Conservation (phyloP, 345 rosid species). For the Fremontodendron californicum region DNA sequence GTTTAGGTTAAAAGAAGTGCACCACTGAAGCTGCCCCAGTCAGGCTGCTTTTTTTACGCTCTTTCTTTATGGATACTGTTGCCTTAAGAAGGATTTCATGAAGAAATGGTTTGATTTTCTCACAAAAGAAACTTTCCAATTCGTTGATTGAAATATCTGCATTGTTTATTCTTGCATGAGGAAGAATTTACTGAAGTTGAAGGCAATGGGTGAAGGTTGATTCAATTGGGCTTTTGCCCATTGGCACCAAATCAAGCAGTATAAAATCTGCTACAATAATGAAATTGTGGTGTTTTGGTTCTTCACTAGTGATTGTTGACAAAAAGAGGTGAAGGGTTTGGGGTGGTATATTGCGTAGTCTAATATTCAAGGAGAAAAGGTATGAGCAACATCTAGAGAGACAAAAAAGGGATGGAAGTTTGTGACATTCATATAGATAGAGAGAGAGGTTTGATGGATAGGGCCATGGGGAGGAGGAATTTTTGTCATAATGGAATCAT, state of each 20-base stretch:
- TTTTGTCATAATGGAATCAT: background rate
- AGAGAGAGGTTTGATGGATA: too few relatives aligned
- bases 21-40: background rate
- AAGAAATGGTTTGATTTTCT: background rate
- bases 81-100: background rate
- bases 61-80: background rate
- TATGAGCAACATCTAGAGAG: background rate
- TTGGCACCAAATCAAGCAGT: background rate
- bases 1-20: background rate
- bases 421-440: background rate
- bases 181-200: background rate
- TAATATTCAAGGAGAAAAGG: background rate
- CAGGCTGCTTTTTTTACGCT: background rate
- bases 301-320: background rate
- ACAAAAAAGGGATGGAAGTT: background rate
- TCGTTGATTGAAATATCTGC: background rate
- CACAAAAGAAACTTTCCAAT: background rate
- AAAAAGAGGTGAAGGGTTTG: background rate
- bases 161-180: background rate
- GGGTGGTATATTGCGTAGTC: background rate
- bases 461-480: too few relatives aligned
- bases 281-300: background rate
- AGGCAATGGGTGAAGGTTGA: background rate
- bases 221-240: background rate
- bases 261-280: background rate